Conservation (phyloP, 2,329 filamentous ascomycete species). For the Sordariomycetes sp. region DNA sequence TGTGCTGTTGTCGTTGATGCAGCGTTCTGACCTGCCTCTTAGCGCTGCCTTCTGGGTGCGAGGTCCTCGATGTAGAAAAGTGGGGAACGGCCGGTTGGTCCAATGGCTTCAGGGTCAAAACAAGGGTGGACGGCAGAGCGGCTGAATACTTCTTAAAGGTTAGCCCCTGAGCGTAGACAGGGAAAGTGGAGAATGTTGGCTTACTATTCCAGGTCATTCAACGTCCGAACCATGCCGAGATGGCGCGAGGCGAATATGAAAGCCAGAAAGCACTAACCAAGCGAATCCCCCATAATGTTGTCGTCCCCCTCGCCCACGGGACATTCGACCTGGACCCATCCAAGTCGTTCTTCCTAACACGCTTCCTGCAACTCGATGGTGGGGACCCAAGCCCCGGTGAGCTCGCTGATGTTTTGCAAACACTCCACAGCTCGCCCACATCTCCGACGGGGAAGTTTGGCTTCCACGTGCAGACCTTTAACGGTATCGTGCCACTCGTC, state of each 20-base stretch:
- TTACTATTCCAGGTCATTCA: constrained; percentile 9
- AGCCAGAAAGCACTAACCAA: constrained; percentile 9
- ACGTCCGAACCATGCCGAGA: constrained; percentile 8
- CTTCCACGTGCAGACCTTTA: constrained; percentile 21
- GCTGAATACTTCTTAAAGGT: constrained; percentile 9
- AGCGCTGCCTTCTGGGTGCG: background rate
- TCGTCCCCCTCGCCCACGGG: constrained; percentile 11
- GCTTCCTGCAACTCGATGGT: constrained; percentile 14
- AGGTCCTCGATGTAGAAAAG: background rate
- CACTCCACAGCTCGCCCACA: constrained; percentile 10
- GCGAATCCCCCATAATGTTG: constrained; percentile 11
- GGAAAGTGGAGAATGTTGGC: background rate
- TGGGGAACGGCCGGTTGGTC: background rate
- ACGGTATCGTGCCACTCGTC: constrained; percentile 10
- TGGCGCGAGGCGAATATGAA: constrained; percentile 14
- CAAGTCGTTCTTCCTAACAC: constrained; percentile 9
- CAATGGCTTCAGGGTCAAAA: constrained; percentile 6
- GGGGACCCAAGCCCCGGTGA: too few species aligned
- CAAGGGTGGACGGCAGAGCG: constrained; percentile 1
- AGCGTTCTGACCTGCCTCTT: background rate
- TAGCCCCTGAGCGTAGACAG: background rate
- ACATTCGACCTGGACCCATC: constrained; percentile 6
- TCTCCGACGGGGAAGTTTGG: constrained; percentile 23
- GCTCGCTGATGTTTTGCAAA: too few species aligned
- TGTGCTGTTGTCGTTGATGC: too few species aligned